Evolutionary conservation across 495 filamentous ascomycete species (phyloP).

Genomic region (Hypoxylon subgilvum): DNA sequence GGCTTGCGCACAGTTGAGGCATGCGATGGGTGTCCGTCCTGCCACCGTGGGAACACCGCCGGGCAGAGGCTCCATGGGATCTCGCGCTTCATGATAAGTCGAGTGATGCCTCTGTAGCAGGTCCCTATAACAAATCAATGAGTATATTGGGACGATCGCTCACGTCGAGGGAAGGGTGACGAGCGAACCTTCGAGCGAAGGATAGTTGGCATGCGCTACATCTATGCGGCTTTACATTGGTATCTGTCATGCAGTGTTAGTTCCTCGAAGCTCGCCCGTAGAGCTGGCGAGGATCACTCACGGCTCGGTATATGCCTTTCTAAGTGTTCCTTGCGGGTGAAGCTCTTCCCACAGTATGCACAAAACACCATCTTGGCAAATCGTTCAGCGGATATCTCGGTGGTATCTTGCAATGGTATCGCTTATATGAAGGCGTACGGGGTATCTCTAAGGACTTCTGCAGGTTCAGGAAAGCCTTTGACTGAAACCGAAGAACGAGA

Average conservation of each 20-base stretch:
- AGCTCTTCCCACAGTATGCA: conserved; percentile 67
- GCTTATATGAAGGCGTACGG: conserved; percentile 13
- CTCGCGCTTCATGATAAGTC: conserved; percentile 55
- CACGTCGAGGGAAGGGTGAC: neutral
- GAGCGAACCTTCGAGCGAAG: conserved; percentile 63
- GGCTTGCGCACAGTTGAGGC: conserved; percentile 63
- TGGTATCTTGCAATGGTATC: conserved; percentile 9
- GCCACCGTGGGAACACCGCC: conserved; percentile 46
- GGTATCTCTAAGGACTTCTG: neutral
- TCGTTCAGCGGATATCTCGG: neutral
- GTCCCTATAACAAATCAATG: conserved; percentile 52
- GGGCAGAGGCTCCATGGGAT: conserved; percentile 48
- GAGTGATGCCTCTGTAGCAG: conserved; percentile 64
- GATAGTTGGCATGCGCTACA: conserved; percentile 65
- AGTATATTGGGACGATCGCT: conserved; percentile 20
- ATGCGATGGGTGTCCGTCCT: conserved; percentile 60
- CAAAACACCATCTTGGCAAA: conserved; percentile 58
- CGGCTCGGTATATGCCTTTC: conserved; percentile 67
- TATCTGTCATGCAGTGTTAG: conserved; percentile 56
- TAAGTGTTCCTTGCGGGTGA: conserved; percentile 70
- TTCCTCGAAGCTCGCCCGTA: neutral
- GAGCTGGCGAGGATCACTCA: conserved; percentile 45
- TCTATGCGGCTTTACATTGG: conserved; percentile 68
- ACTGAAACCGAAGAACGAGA: neutral
- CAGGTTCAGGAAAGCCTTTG: neutral